phyloP scores from a whole-genome alignment of 1,284 basidiomycete genomes.

The Ceratobasidium papillatum region DNA sequence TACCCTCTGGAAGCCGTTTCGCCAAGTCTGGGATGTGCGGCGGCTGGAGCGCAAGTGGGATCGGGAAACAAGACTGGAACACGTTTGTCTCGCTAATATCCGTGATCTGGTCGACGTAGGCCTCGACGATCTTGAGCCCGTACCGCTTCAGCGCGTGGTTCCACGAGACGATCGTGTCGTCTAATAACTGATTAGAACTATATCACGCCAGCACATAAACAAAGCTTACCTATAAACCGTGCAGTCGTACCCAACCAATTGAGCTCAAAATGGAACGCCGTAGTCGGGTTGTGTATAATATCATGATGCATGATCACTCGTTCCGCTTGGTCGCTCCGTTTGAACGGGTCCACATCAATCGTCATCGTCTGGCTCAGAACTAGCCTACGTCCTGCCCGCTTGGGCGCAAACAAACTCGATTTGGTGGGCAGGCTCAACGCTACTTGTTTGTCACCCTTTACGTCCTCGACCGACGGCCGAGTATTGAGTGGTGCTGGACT shows the following conservation, averaged over 20 bases:
- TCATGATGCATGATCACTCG: constrained; percentile 89
- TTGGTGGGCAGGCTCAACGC: neutral
- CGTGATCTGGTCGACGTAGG: constrained; percentile 86
- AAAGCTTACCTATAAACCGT: constrained; percentile 74
- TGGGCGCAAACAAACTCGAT: constrained; percentile 46
- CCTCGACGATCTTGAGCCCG: constrained; percentile 92
- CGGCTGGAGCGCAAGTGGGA: constrained; percentile 75
- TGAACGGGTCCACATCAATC: constrained; percentile 84
- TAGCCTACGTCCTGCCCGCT: constrained; percentile 67
- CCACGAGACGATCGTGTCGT: constrained; percentile 88
- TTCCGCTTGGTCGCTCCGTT: constrained; percentile 86
- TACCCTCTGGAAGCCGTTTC: constrained; percentile 70
- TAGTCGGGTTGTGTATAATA: constrained; percentile 89
- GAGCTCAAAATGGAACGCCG: constrained; percentile 94
- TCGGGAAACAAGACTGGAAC: constrained; percentile 87
- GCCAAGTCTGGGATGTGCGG: constrained; percentile 74
- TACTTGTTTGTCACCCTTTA: constrained; percentile 10
- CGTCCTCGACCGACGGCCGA: constrained; percentile 32
- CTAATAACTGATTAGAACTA: neutral
- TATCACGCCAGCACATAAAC: neutral
- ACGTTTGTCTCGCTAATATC: constrained; percentile 84
- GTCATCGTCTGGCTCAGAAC: constrained; percentile 88
- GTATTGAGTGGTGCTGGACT: constrained; percentile 26
- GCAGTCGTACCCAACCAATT: constrained; percentile 98
- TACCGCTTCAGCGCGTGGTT: constrained; percentile 87